Conservation (phyloP, 2,329 filamentous ascomycete species). For the Claviceps maximensis region DNA sequence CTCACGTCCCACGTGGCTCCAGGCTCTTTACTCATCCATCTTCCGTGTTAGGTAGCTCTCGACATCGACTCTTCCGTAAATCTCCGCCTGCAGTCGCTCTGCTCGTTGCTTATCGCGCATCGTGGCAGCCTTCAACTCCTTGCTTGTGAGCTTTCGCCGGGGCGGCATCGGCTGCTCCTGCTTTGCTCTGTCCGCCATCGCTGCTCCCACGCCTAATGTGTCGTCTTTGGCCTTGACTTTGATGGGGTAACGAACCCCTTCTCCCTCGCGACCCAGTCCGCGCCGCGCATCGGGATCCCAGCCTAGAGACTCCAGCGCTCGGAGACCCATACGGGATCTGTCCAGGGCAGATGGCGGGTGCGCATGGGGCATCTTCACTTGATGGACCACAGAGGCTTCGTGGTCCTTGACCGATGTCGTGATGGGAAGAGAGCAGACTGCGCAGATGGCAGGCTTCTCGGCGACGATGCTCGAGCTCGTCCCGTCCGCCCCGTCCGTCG, state of each 20-base stretch:
- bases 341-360: constrained; percentile 62
- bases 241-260: constrained; percentile 65
- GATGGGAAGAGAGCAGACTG: constrained; percentile 24
- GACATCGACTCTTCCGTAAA: constrained; percentile 64
- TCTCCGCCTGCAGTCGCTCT: constrained; percentile 52
- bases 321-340: constrained; percentile 54
- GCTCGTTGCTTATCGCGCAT: constrained; percentile 41
- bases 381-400: constrained; percentile 54
- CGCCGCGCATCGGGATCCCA: constrained; percentile 61
- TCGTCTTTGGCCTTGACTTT: constrained; percentile 60
- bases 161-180: constrained; percentile 31
- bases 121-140: constrained; percentile 34
- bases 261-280: constrained; percentile 58
- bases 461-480: not conserved
- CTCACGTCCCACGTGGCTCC: not conserved
- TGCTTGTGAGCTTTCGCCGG: constrained; percentile 40
- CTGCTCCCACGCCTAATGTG: constrained; percentile 57
- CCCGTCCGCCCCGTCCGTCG: not conserved
- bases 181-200: constrained; percentile 15
- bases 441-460: constrained; percentile 15
- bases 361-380: constrained; percentile 54
- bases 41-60: constrained; percentile 53
- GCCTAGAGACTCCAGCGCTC: constrained; percentile 51
- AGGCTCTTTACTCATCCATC: constrained; percentile 8
- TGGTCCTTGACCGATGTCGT: constrained; percentile 28